A percentile compares a stretch with the other conserved stretches of the same genome.
phyloP scores from a whole-genome alignment of 257 asterid species.

The Ehretia macrophylla region DNA sequence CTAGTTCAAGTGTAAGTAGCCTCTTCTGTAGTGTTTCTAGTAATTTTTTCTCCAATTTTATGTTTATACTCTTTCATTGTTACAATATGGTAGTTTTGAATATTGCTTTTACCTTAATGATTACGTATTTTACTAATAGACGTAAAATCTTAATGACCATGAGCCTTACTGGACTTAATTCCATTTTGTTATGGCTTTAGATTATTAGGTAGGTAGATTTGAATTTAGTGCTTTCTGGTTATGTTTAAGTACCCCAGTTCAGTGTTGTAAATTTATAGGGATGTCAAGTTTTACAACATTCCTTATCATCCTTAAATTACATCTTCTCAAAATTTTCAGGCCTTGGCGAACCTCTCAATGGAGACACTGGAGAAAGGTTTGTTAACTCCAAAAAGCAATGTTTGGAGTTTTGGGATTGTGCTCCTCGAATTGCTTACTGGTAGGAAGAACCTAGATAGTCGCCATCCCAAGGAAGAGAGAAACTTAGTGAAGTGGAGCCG shows the following conservation, averaged over 20 bases:
- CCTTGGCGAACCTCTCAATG: constrained; percentile 68
- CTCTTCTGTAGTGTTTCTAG: not conserved
- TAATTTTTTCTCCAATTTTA: no score
- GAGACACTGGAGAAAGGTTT: constrained; percentile 83
- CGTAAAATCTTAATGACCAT: no score
- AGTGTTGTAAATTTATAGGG: not conserved
- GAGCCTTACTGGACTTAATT: no score
- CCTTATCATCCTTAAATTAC: not conserved
- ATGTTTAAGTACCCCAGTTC: no score
- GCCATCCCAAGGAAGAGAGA: constrained; percentile 74
- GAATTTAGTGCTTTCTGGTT: no score
- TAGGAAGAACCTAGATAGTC: constrained; percentile 60
- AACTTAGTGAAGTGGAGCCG: constrained; percentile 83
- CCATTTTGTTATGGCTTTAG: no score
- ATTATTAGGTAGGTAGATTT: no score
- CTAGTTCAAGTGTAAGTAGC: constrained; percentile 47
- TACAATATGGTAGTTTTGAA: no score
- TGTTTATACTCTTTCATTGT: not conserved
- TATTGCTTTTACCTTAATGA: no score
- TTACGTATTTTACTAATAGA: no score
- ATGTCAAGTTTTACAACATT: not conserved
- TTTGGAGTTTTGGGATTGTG: constrained; percentile 85
- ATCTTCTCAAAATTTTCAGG: constrained; percentile 32
- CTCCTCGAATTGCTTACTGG: constrained; percentile 92
- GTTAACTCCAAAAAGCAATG: constrained; percentile 86